Evolutionary conservation across 352 stramenopile genomes (phyloP).

Genomic region (Phytophthora pistaciae): DNA sequence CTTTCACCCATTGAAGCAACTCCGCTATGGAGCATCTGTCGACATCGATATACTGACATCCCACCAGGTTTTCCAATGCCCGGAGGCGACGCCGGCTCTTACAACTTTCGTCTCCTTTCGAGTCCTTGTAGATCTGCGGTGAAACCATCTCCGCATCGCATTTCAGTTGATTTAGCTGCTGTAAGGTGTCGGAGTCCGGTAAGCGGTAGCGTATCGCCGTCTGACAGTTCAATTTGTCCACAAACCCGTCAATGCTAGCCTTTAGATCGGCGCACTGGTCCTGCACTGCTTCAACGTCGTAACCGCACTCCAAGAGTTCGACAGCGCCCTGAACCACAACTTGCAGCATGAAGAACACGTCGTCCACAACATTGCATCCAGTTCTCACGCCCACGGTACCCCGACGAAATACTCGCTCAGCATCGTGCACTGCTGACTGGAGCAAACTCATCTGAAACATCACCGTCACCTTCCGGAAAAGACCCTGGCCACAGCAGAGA

Average conservation of each 20-base stretch:
- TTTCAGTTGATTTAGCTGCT: background rate
- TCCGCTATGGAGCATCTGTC: conserved; percentile 10
- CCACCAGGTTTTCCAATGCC: conserved; percentile 25
- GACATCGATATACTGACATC: conserved; percentile 21
- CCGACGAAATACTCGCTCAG: background rate
- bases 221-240: background rate
- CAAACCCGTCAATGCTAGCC: background rate
- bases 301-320: background rate
- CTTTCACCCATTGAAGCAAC: conserved; percentile 25
- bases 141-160: conserved; percentile 15
- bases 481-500: conserved; percentile 35
- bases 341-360: background rate
- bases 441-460: conserved; percentile 35
- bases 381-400: background rate
- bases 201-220: background rate
- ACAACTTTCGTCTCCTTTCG: conserved; percentile 12
- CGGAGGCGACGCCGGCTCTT: conserved; percentile 21
- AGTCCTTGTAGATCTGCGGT: conserved; percentile 1
- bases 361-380: background rate
- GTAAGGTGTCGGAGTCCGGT: background rate
- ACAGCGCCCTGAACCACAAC: background rate
- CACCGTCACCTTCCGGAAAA: conserved; percentile 50
- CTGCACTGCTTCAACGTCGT: background rate
- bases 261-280: background rate
- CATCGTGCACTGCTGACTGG: conserved; percentile 11